Percentiles rank a stretch among this genome's conserved stretches.
These are phyloP conservation scores for Cordyceps fumosorosea DNA, from an alignment of 2,329 filamentous ascomycete genomes.

Conservation along the genomic window DNA sequence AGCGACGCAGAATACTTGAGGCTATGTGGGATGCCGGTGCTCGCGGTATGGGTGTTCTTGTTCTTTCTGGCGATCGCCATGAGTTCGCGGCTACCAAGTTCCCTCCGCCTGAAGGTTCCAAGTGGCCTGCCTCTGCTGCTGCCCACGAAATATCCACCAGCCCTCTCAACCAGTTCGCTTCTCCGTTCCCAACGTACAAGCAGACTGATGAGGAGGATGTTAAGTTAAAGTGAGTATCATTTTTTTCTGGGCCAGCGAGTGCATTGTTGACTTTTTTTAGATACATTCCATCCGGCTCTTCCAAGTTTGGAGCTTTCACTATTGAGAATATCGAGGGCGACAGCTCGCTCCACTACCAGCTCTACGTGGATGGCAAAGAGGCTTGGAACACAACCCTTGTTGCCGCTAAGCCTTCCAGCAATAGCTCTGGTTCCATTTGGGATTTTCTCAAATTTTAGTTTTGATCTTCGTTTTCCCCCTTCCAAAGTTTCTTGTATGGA, in stretches of 20 bases:
- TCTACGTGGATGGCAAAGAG: constrained; percentile 77
- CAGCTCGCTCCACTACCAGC: constrained; percentile 69
- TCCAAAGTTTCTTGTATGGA: neutral
- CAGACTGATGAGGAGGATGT: constrained; percentile 80
- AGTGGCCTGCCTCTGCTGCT: constrained; percentile 55
- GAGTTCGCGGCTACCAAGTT: constrained; percentile 89
- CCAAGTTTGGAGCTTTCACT: constrained; percentile 70
- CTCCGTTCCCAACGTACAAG: constrained; percentile 75
- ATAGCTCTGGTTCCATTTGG: constrained; percentile 37
- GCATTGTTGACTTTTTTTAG: constrained; percentile 28
- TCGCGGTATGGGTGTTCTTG: constrained; percentile 67
- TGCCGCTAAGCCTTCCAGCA: constrained; percentile 29
- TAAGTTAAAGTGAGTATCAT: constrained; percentile 63
- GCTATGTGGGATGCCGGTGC: constrained; percentile 87
- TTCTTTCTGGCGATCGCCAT: constrained; percentile 89
- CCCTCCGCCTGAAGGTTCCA: constrained; percentile 53
- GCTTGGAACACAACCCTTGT: constrained; percentile 61
- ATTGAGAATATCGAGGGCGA: constrained; percentile 61
- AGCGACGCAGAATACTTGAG: constrained; percentile 73
- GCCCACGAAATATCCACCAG: constrained; percentile 91
- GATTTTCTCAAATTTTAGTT: constrained; percentile 29
- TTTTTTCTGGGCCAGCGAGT: too few species aligned
- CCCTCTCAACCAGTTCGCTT: constrained; percentile 88
- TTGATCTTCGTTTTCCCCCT: neutral
- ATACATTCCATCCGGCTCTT: constrained; percentile 77